Conservation (phyloP, 148 eudicot species). For the Pouteria glomerata region DNA sequence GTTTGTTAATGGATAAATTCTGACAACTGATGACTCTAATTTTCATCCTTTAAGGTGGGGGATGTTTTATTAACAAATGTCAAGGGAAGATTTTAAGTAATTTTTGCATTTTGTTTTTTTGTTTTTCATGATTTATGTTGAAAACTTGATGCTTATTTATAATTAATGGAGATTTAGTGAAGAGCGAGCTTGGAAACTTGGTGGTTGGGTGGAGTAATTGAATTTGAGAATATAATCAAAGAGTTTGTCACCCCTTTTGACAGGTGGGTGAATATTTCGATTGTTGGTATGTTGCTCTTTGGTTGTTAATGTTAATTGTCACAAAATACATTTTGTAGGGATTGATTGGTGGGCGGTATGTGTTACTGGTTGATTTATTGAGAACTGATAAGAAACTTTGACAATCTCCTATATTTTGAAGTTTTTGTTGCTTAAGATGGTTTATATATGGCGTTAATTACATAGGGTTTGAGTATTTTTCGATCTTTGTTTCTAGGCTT, state of each 20-base stretch:
- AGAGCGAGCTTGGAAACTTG: background rate
- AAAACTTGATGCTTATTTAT: background rate
- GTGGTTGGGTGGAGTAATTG: background rate
- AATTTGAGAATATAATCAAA: background rate
- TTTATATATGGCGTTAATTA: background rate
- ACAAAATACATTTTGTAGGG: background rate
- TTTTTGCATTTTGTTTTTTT: too few relatives aligned
- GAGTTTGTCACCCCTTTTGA: background rate
- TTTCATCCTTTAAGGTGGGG: too few relatives aligned
- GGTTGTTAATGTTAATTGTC: background rate
- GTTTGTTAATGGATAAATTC: too few relatives aligned
- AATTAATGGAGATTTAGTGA: background rate
- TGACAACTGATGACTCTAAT: too few relatives aligned
- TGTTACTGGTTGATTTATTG: background rate
- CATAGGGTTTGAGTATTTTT: background rate
- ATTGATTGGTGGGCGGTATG: background rate
- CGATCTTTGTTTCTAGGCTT: too few relatives aligned
- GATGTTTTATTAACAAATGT: too few relatives aligned
- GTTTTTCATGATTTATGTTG: background rate
- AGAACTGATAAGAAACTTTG: background rate
- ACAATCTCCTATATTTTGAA: background rate
- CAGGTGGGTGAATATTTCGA: background rate
- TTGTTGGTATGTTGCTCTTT: background rate
- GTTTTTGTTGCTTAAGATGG: background rate
- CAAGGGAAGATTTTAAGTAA: too few relatives aligned